Base-by-base conservation (phyloP, 352 stramenopile species). In the Pythium sukuiense region DNA sequence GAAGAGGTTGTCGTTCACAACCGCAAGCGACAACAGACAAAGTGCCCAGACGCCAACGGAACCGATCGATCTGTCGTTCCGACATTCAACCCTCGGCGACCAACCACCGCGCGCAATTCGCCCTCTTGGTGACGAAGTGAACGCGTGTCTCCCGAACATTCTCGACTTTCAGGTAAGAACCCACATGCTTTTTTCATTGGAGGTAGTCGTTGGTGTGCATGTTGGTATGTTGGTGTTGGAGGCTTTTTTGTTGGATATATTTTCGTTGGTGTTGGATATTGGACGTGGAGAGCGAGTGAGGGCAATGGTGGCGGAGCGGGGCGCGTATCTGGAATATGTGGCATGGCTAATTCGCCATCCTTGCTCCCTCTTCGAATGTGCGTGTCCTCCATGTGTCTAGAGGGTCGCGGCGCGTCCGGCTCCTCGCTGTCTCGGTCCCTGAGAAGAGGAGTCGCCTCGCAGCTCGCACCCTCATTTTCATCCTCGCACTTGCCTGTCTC, bases 1-100 rank as follows among this genome's bases (percentile, higher is more conserved):
- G 62, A 69, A 63, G 14, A 67, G 61, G 61, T 68, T 68, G 61
- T 61, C 61, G 41, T 58, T 53, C 48, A 26, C 45, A 64, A 41
- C 35, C 35, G 35, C 43, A 26, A 20, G 13, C 2, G 13, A 41
- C 59, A 58, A 59, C 43, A 24, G 20, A 24, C 20, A 58, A 59
- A 55, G 6, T 6, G 16, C 12, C 16, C 43, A 26, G 16, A 49
- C 43, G n/a, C 5, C 14, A 53, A 59, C 24, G 37, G 29, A 45
- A 66, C 8, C 46, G 46, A 29, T 20, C n/a, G 20, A 24, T 24
- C 20, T 24, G 20, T 24, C 20, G 20, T 24, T 24, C 20, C 20
- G 20, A 24, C 16, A 9, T 20, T 27, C 35, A 33, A 30, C 26
- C 5, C 26, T 37, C 35, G 49, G 39, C 52, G 61, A 67, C 61